Conservation (phyloP, 2,329 filamentous ascomycete species). For the Sporothrix protearum region DNA sequence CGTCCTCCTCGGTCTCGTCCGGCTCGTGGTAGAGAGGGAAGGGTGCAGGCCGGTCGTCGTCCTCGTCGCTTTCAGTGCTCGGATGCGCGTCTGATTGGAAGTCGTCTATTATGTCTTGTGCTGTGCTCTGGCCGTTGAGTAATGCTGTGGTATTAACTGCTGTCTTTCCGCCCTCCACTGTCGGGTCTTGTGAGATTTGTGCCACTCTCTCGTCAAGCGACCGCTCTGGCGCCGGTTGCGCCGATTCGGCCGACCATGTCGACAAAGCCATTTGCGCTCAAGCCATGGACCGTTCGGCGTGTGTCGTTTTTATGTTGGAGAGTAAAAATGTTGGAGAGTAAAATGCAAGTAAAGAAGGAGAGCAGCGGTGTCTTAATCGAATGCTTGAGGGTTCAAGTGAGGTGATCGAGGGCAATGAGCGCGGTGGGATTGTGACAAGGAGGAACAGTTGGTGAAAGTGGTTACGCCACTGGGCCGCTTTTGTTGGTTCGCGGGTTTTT, state of each 20-base stretch:
- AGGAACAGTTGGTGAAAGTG: not conserved
- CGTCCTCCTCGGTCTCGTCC: not conserved
- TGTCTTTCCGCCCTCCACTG: not conserved
- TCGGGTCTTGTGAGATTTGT: not conserved
- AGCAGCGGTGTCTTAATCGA: not conserved
- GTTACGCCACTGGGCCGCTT: constrained; percentile 6
- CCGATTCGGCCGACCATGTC: not conserved
- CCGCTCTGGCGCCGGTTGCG: not conserved
- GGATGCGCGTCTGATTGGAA: not conserved
- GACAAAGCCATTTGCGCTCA: constrained; percentile 19
- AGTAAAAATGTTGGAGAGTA: not conserved
- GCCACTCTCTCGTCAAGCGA: not conserved
- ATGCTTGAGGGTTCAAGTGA: not conserved
- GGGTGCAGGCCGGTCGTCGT: constrained; percentile 16
- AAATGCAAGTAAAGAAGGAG: not conserved
- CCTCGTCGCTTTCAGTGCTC: not conserved
- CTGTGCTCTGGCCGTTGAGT: constrained; percentile 1
- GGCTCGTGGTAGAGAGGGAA: constrained; percentile 22
- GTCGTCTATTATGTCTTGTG: not conserved
- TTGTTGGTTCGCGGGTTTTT: not conserved
- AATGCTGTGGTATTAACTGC: not conserved
- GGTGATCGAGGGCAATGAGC: not conserved
- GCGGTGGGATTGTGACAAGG: not conserved
- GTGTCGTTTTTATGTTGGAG: not conserved
- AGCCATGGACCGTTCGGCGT: constrained; percentile 4